These are phyloP conservation scores for Bothriochloa decipiens DNA, from an alignment of 176 grass and related monocot genomes.

Conservation along the genomic window DNA sequence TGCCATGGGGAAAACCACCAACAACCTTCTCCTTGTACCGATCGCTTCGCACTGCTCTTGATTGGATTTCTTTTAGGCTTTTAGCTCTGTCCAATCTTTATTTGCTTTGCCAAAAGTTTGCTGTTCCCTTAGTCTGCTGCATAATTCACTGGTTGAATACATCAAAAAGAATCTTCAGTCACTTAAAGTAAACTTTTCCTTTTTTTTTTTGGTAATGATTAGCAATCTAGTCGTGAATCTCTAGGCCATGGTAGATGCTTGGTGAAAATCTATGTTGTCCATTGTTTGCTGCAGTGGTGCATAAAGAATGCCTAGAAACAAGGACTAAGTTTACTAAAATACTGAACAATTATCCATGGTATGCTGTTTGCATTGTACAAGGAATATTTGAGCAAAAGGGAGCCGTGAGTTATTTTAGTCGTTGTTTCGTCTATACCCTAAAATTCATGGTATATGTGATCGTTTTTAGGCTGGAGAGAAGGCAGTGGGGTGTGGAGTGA, in stretches of 20 bases:
- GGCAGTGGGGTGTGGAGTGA: conserved; percentile 80
- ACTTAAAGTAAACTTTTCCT: not conserved
- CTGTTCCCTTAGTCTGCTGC: not conserved
- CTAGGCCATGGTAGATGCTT: not conserved
- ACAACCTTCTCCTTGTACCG: conserved; percentile 68
- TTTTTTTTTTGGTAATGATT: not conserved
- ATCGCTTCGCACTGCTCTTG: not conserved
- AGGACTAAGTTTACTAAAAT: conserved; percentile 5
- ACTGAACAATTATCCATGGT: conserved; percentile 4
- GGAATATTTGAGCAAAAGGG: not conserved
- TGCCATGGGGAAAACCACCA: conserved; percentile 97
- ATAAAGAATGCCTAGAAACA: not conserved
- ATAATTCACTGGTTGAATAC: conserved; percentile 24
- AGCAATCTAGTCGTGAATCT: not conserved
- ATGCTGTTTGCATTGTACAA: not conserved
- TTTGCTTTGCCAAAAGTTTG: not conserved
- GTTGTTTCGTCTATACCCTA: conserved; percentile 1
- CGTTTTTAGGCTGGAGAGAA: conserved; percentile 78
- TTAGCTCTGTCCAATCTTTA: not conserved
- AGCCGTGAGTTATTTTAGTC: not conserved
- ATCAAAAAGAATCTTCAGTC: conserved; percentile 37
- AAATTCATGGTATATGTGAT: conserved; percentile 10
- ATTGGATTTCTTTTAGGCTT: not conserved
- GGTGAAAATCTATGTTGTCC: not conserved
- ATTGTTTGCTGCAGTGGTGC: conserved; percentile 1